phyloP scores from a whole-genome alignment of 257 asterid genomes.

The Nicotiana tomentosiformis region DNA sequence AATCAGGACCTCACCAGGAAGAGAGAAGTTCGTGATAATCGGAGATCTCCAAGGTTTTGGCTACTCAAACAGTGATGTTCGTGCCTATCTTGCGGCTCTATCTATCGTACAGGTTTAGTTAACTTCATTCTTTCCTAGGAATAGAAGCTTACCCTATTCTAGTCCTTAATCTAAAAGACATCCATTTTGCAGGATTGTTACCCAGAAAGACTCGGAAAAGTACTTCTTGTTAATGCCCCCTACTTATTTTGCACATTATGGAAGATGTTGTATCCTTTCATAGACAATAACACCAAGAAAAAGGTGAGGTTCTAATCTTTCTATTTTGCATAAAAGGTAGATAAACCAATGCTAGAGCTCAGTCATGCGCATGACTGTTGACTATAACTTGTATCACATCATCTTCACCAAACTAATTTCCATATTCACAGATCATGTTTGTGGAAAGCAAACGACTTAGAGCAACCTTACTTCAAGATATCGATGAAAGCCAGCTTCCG shows the following conservation, averaged over 20 bases:
- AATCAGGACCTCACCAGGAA: conserved; percentile 49
- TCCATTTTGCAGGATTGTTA: conserved; percentile 53
- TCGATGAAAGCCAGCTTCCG: conserved; percentile 75
- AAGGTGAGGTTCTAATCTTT: conserved; percentile 38
- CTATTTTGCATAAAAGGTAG: not conserved
- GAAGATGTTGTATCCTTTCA: conserved; percentile 66
- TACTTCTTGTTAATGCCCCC: conserved; percentile 52
- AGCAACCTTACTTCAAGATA: conserved; percentile 50
- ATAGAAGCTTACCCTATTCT: not conserved
- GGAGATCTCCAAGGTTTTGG: conserved; percentile 74
- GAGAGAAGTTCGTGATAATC: conserved; percentile 69
- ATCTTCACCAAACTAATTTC: not conserved
- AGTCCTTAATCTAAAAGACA: not conserved
- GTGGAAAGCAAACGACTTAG: conserved; percentile 54
- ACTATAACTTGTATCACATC: not conserved
- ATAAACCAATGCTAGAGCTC: not conserved
- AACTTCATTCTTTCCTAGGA: not conserved
- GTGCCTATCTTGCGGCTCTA: conserved; percentile 53
- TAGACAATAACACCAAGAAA: conserved; percentile 68
- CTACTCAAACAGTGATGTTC: conserved; percentile 59
- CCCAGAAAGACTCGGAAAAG: conserved; percentile 81
- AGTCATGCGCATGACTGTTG: not conserved
- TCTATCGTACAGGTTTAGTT: conserved; percentile 26
- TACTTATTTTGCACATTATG: conserved; percentile 53
- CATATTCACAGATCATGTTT: conserved; percentile 43